phyloP scores from a whole-genome alignment of 2,329 filamentous ascomycete genomes.

The Byssothecium circinans region DNA sequence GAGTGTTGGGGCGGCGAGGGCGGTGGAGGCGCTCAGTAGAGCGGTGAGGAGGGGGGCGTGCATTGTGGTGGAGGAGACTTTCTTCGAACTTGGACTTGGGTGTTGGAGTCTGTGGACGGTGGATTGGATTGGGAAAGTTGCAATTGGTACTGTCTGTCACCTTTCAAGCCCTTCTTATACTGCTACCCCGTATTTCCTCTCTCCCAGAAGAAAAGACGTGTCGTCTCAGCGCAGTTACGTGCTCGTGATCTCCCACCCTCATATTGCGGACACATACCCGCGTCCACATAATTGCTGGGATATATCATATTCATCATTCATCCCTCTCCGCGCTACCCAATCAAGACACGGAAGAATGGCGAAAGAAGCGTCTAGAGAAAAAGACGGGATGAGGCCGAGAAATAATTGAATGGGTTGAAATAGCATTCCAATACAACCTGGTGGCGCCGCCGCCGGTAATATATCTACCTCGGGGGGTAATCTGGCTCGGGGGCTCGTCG shows the following conservation, averaged over 20 bases:
- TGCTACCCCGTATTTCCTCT: neutral
- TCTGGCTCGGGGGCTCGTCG: constrained; percentile 17
- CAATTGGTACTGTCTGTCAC: neutral
- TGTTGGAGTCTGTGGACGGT: neutral
- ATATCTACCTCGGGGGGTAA: constrained; percentile 11
- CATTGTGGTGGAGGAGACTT: constrained; percentile 24
- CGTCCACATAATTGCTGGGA: constrained; percentile 15
- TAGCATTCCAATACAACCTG: constrained; percentile 10
- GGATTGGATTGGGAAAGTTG: neutral
- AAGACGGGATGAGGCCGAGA: constrained; percentile 18
- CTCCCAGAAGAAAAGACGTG: neutral
- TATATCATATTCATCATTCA: constrained; percentile 15
- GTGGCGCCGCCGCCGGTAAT: constrained; percentile 15
- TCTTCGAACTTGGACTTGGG: too few relatives aligned
- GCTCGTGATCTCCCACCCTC: constrained; percentile 1
- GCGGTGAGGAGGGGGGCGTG: constrained; percentile 23
- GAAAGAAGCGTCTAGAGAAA: constrained; percentile 25
- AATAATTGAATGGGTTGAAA: constrained; percentile 1
- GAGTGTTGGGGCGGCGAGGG: constrained; percentile 20
- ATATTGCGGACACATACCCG: constrained; percentile 15
- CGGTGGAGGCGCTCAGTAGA: constrained; percentile 24
- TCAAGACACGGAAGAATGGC: constrained; percentile 17
- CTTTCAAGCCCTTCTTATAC: constrained; percentile 18
- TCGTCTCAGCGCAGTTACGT: neutral
- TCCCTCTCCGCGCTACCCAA: constrained; percentile 19